Evolutionary conservation across 2,329 filamentous ascomycete species (phyloP), one percentile per base, ranked within the genome.

Genomic region (Zelopaecilomyces penicillatus): DNA sequence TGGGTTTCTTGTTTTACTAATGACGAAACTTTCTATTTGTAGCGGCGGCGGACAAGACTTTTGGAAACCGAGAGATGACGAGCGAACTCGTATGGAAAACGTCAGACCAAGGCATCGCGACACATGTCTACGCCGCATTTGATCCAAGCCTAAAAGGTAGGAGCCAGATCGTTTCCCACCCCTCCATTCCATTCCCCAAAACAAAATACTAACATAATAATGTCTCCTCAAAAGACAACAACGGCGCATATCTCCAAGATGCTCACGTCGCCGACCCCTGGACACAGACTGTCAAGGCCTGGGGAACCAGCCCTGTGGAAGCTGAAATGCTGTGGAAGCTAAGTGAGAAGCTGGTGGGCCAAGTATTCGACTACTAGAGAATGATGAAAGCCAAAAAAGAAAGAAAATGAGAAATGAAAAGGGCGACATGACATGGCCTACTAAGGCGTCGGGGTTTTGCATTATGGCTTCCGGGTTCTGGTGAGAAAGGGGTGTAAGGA

Each of bases 281-380:
- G 12, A 41, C 51, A 5, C 56, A 65, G 27, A 55, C 52, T 0
- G 46, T 59, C 32, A 58, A 52, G 38, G 50, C 59, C 8, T 63
- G 61, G 59, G 63, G 50, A 1, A 59, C 57, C n/a, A 59, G 56
- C 37, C 10, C 46, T 2, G 11, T 63, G 6, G 61, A 64, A 40
- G 69, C 71, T 0, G 64, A 68, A 46, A 68, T 53, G 54, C 54
- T 73, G 33, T 75, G 71, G 71, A 59, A 59, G 37, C 37, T 71
- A 39, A 71, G 66, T n/a, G 67, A 72, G 57, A 55, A 67, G 50
- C 50, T 73, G 40, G 68, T 73, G n/a, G 62, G 58, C 1, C 58
- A 71, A 44, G 57, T 63, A 44, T 71, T 71, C 49, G 42, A 43
- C 5, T 60, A 58, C n/a, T 62, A 34, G 19, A 3, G 19, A 19